Evolutionary conservation across 2,329 filamentous ascomycete genomes (phyloP).

Genomic region (Colletotrichum liriopes): DNA sequence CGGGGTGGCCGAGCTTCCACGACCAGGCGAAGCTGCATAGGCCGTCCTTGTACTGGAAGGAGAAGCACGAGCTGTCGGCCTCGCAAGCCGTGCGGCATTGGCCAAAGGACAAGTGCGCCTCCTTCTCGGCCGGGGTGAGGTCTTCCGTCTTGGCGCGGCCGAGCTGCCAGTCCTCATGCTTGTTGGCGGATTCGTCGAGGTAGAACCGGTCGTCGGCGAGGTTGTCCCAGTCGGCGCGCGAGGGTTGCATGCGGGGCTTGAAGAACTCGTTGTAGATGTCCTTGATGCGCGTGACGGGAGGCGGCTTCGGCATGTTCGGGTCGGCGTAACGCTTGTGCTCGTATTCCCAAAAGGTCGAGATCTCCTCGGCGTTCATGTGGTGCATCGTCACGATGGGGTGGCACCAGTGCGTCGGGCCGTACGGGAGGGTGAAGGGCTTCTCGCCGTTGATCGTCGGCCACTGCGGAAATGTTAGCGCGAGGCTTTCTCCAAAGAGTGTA

Average conservation of each 20-base stretch:
- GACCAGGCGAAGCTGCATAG: slow-evolving; percentile 55
- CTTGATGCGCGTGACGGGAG: slow-evolving; percentile 58
- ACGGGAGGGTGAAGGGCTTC: slow-evolving; percentile 67
- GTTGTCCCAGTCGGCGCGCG: slow-evolving; percentile 69
- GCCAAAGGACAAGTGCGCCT: slow-evolving; percentile 59
- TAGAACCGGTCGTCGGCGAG: slow-evolving; percentile 62
- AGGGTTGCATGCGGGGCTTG: slow-evolving; percentile 54
- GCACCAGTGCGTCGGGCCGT: slow-evolving; percentile 66
- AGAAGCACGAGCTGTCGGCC: slow-evolving; percentile 55
- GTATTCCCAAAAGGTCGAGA: slow-evolving; percentile 66
- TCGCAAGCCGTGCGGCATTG: slow-evolving; percentile 63
- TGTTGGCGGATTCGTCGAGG: slow-evolving; percentile 50
- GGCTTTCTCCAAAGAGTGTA: too few relatives aligned
- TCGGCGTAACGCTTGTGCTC: slow-evolving; percentile 58
- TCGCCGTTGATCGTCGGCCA: slow-evolving; percentile 71
- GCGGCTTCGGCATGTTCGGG: slow-evolving; percentile 37
- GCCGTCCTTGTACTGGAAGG: slow-evolving; percentile 58
- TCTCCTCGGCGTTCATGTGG: slow-evolving; percentile 66
- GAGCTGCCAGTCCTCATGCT: slow-evolving; percentile 53
- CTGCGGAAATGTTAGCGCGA: slow-evolving; percentile 46
- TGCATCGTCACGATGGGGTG: slow-evolving; percentile 71
- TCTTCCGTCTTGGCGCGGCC: slow-evolving; percentile 52
- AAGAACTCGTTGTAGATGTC: slow-evolving; percentile 66
- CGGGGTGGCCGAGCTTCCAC: slow-evolving; percentile 59
- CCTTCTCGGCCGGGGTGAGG: slow-evolving; percentile 55